Evolutionary conservation across 805 yeast species (phyloP), one percentile per base, ranked within the genome.

Genomic region (Jamesozyma hellenica): DNA sequence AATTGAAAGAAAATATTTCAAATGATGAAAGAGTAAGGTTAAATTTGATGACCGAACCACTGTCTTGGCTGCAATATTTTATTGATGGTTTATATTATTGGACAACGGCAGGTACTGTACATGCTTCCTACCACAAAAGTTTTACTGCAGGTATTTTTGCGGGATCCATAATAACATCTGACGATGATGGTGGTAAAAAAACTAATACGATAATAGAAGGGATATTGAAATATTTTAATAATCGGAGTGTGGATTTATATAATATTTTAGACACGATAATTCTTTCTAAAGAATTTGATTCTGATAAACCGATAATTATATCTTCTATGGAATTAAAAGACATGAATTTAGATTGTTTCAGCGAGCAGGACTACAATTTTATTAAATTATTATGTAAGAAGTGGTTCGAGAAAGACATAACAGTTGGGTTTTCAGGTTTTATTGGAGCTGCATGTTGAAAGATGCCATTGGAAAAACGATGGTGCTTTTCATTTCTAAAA

Each of bases 271-370:
- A 46, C 16, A 36, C 44, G 6, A 37, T 47, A 3, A 32, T 53
- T 10, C 48, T 47, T 14, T 31, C 47, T 2, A 42, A 46, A 26
- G 50, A 46, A 4, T 30, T 28, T 9, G 49, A 41, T 21, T 28
- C 44, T 4, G 45, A 40, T 17, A 50, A 42, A 17, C 27, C 40
- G 4, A 43, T 53, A 1, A 34, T 28, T 6, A 21, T 56, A 4
- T 43, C 53, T 3, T 49, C 59, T 2, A 34, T 42, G 4, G 47
- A 49, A 19, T 43, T 61, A 18, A 38, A 46, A 5, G 40, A 45
- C 9, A 38, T 58, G 41, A 49, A 52, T 12, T 40, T 61, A 11
- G 65, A 61, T 41, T 56, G 63, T 35, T 61, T 61, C 36, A 58
- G 63, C 40, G n/a, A 33, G 18, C 55, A 53, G 32, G 64, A 61